Evolutionary conservation across 2,329 filamentous ascomycete species (phyloP), one percentile per base, ranked within the genome.

Genomic region (Sphaerostilbella broomeana): DNA sequence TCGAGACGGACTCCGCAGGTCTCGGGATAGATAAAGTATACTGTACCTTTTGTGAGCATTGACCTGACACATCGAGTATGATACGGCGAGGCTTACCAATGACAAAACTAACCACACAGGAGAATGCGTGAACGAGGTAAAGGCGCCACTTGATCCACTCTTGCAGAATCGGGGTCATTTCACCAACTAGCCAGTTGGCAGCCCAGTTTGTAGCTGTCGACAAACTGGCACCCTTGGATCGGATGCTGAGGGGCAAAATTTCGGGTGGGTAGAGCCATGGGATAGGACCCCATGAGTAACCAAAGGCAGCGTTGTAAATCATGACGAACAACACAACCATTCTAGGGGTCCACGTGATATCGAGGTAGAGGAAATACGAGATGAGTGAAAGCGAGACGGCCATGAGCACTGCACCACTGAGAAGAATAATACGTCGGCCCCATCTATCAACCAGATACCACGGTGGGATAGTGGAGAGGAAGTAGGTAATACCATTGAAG

Each of bases 181-280:
- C 86, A 50, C 92, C 92, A 4, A 97, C 92, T 18, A 97, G 70
- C 85, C 88, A 98, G 65, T 98, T 98, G 65, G 92, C 95, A 2
- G 90, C 88, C 92, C 92, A 98, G 59, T 98, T 98, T 21, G 89
- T 82, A 13, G 92, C 92, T 2, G 92, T 97, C 45, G 90, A 95
- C 59, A 98, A 65, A 73, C 88, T 95, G 38, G 92, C 90, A 45
- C 92, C 92, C 71, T 97, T 97, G 44, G 90, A 94, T 54, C 92
- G 82, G 58, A 97, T 95, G 69, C 88, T 95, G 45, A 98, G 72
- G 4, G 92, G 92, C 29, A 98, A 72, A 46, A 98, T 98, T 72
- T 98, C 92, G n/a, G 92, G 92, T 11, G 92, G 92, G 61, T 97
- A 97, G 12, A 98, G 70, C 92, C 92, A 98, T 7, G 92, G 92